Base-by-base conservation (phyloP, 2,329 filamentous ascomycete species). In the Aspergillus hortae region DNA sequence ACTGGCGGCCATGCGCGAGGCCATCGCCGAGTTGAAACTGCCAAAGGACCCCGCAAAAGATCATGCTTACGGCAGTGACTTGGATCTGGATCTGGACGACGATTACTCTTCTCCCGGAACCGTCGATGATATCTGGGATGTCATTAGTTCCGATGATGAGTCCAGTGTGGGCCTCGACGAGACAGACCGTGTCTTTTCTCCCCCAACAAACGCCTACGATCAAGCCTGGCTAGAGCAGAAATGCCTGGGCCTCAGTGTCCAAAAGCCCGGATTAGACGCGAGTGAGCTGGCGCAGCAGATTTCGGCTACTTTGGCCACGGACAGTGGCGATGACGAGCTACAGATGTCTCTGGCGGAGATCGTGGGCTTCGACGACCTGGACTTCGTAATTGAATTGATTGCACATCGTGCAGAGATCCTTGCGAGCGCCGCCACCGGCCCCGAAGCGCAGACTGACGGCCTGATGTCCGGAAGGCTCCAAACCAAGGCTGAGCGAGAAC, bases 331-430 rank as follows among this genome's bases (percentile, higher is more conserved):
- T 52, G 89, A 95, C 52, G 90, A 95, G 70, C 76, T 97, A n/a
- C 92, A 97, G 69, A 92, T 91, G 66, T 85, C 87, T 38, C 79
- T 99, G 33, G 90, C 89, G 0, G 94, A 99, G 62, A 83, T 96
- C 41, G 79, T 99, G 54, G 94, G 95, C 0, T 97, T 92, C 63
- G 91, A 94, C 61, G 90, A 97, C 65, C 78, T 99, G 15, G 92
- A 99, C 59, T 86, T 99, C 62, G 87, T 97, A 48, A 92, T 92
- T 56, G 90, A 96, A 56, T 76, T 97, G n/a, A 87, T 97, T 48
- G 81, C 85, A 2, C 85, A 92, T 67, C 84, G 91, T 48, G 76
- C 81, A 47, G 82, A 89, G 43, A 83, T 97, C 42, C 69, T 86
- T 10, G 72, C 79, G 4, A 48, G 68, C 69, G 46, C 62, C 59